Conservation (phyloP, 306 rosid species). For the Boehmeria nivea region DNA sequence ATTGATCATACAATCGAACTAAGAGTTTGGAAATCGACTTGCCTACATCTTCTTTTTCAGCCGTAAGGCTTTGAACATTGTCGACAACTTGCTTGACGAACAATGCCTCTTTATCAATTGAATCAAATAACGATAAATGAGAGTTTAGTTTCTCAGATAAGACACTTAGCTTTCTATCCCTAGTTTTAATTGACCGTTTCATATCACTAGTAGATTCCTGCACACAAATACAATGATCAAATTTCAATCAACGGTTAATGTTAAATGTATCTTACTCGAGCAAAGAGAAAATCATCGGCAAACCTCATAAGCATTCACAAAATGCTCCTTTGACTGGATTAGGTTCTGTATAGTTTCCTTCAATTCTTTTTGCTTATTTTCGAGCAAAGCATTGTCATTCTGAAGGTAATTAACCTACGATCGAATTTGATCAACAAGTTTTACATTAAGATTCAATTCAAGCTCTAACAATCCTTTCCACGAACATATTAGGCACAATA, state of each 20-base stretch:
- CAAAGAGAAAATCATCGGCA: neutral
- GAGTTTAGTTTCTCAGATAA: slow-evolving; percentile 67
- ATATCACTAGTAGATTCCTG: slow-evolving; percentile 61
- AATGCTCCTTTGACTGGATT: slow-evolving; percentile 54
- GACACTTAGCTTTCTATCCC: slow-evolving; percentile 54
- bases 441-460: neutral
- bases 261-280: neutral
- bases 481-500: neutral
- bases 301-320: slow-evolving; percentile 65
- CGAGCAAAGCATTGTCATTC: slow-evolving; percentile 60
- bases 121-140: slow-evolving; percentile 54
- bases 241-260: neutral
- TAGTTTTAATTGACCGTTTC: slow-evolving; percentile 44
- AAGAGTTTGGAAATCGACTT: too few species aligned
- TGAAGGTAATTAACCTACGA: slow-evolving; percentile 53
- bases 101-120: slow-evolving; percentile 60
- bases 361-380: slow-evolving; percentile 61
- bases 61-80: slow-evolving; percentile 45
- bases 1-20: slow-evolving; percentile 3
- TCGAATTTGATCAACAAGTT: neutral
- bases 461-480: slow-evolving; percentile 4
- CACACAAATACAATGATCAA: neutral
- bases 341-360: slow-evolving; percentile 48
- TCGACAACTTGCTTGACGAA: slow-evolving; percentile 54
- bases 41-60: slow-evolving; percentile 70